These are phyloP conservation scores for Cryptococcus floricola DNA, from an alignment of 1,284 basidiomycete genomes.

Conservation along the genomic window DNA sequence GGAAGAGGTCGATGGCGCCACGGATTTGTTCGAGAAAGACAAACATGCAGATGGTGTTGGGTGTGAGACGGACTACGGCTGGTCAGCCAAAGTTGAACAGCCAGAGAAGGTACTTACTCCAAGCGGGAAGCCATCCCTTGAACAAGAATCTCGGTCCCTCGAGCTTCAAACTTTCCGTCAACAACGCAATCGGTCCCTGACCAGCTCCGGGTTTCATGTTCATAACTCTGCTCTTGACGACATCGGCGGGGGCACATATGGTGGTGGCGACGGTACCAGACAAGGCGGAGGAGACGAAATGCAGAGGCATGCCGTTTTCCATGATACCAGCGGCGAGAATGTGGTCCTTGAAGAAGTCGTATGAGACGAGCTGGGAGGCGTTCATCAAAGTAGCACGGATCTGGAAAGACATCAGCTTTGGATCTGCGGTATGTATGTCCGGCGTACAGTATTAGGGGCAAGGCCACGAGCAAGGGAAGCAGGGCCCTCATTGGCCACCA, in stretches of 20 bases:
- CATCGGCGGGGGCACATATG: conserved; percentile 52
- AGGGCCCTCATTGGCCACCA: conserved; percentile 52
- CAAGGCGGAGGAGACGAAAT: conserved; percentile 52
- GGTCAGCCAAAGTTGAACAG: not conserved
- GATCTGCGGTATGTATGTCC: not conserved
- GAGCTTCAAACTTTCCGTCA: conserved; percentile 24
- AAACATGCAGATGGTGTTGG: conserved; percentile 51
- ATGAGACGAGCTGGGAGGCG: conserved; percentile 52
- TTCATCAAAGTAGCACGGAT: conserved; percentile 55
- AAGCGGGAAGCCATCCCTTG: conserved; percentile 56
- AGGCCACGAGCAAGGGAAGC: conserved; percentile 51
- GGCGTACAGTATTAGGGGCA: conserved; percentile 52
- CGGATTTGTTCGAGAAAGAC: conserved; percentile 48
- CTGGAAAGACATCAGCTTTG: conserved; percentile 16
- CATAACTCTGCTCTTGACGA: conserved; percentile 55
- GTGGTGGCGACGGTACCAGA: conserved; percentile 56
- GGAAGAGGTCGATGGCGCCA: conserved; percentile 35
- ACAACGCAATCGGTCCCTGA: conserved; percentile 24
- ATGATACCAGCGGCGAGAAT: conserved; percentile 48
- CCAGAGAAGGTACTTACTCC: conserved; percentile 40
- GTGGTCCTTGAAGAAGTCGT: conserved; percentile 55
- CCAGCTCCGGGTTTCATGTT: conserved; percentile 30
- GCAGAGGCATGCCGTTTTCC: conserved; percentile 51
- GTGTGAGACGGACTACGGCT: conserved; percentile 47
- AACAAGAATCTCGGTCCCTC: conserved; percentile 53